Base-by-base conservation (phyloP, 2,329 filamentous ascomycete genomes). In the Alternaria postmessia region DNA sequence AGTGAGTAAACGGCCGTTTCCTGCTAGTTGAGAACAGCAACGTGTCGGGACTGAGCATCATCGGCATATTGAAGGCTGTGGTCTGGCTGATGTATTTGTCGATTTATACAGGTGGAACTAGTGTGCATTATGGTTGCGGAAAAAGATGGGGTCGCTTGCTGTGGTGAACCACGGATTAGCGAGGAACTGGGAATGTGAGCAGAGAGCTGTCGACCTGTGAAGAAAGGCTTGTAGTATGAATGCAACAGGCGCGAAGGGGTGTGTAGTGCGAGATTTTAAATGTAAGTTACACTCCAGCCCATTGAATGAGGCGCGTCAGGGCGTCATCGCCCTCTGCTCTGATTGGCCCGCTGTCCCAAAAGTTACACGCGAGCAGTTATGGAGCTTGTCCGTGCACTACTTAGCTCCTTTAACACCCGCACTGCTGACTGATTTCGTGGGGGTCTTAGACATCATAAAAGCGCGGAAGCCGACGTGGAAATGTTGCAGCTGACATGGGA, bases 321-420 rank as follows among this genome's bases (percentile, higher is more conserved):
- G 64, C 59, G 59, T 64, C 61, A 66, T 58, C 48, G 59, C 51
- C 46, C 47, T 41, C 16, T 28, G n/a, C 43, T 18, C 49, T 61
- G 30, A 68, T 68, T 66, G 65, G 65, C 26, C 24, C 39, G 53
- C 36, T 18, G 54, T 12, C 44, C 44, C 46, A n/a, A 34, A 59
- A 66, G 65, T 66, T 55, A 59, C 65, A 68, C 65, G 63, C 65
- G 57, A 64, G 62, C 59, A 60, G 55, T 54, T 58, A 59, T 60
- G 22, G 61, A 51, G 44, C 30, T 36, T 63, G 55, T 28, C 57
- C 57, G 63, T 63, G 63, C 63, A 55, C 47, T 41, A 9, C 14
- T 49, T 54, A 57, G 58, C 51, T 58, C 38, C 28, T 24, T 24
- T 20, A 20, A 41, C 44, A 51, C 44, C 57, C 47, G 46, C 61